Conservation (phyloP, 1,284 basidiomycete genomes). For the Trichosporon sp. region DNA sequence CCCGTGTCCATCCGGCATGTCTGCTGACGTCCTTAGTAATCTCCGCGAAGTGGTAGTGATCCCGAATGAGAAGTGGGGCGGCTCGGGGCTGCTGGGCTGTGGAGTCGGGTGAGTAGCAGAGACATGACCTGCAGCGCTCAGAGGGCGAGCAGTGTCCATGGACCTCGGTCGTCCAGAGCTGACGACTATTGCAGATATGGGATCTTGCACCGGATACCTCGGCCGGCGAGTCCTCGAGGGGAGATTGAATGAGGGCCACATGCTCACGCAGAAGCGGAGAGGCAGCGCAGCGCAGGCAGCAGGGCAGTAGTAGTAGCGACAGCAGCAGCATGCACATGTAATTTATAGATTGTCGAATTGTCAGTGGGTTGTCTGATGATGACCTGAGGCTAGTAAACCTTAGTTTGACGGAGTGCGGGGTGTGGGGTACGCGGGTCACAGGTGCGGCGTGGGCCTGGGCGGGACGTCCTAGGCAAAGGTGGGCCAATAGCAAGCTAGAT, state of each 20-base stretch:
- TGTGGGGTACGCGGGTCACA: not conserved
- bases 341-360: not conserved
- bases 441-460: not conserved
- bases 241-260: not conserved
- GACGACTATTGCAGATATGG: conserved; percentile 51
- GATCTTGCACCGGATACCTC: conserved; percentile 81
- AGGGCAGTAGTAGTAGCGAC: not conserved
- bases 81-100: conserved; percentile 86
- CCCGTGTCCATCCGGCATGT: not conserved
- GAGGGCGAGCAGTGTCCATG: no score
- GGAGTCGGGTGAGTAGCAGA: conserved; percentile 67
- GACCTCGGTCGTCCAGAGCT: not conserved
- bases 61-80: conserved; percentile 92
- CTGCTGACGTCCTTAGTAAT: conserved; percentile 54
- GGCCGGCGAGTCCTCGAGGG: conserved; percentile 36
- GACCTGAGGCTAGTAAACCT: not conserved
- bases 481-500: no score
- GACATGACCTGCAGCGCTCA: not conserved
- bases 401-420: not conserved
- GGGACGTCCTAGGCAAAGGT: no score
- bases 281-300: not conserved
- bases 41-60: conserved; percentile 85
- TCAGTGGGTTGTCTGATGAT: not conserved
- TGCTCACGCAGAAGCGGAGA: no score
- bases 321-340: no score